Evolutionary conservation across 192 early-diverging fungal species (phyloP).

Genomic region (Gamsiella multidivaricata): DNA sequence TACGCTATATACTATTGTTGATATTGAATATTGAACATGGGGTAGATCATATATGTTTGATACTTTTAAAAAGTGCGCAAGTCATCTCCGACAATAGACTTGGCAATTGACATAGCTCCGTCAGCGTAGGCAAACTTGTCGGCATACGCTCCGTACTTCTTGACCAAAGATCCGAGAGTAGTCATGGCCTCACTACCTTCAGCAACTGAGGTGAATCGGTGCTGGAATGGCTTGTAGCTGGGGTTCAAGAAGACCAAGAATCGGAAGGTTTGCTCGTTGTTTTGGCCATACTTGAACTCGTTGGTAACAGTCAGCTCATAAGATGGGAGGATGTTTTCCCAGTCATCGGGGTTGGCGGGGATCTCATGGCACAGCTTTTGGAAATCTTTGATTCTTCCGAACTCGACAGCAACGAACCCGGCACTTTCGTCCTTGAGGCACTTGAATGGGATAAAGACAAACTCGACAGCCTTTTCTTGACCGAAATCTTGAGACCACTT

Average conservation of each 20-base stretch:
- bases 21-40: not conserved
- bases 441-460: constrained; percentile 18
- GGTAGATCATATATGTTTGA: not conserved
- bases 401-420: constrained; percentile 20
- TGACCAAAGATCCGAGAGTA: constrained; percentile 10
- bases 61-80: not conserved
- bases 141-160: constrained; percentile 7
- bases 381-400: constrained; percentile 14
- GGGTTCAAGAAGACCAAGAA: constrained; percentile 28
- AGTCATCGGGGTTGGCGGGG: not conserved
- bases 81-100: not conserved
- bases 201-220: constrained; percentile 20
- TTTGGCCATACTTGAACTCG: constrained; percentile 25
- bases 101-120: not conserved
- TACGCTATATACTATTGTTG: not conserved
- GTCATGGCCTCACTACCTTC: constrained; percentile 13
- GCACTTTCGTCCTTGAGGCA: constrained; percentile 6
- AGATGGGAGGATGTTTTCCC: not conserved
- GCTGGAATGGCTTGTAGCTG: constrained; percentile 25
- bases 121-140: not conserved
- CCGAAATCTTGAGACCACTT: constrained; percentile 19
- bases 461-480: constrained; percentile 19
- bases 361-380: constrained; percentile 5
- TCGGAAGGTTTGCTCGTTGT: constrained; percentile 15
- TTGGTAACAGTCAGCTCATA: constrained; percentile 13